Evolutionary conservation across 768 basidiomycete genomes (phyloP).

Genomic region (Phaeolepiota aurea): DNA sequence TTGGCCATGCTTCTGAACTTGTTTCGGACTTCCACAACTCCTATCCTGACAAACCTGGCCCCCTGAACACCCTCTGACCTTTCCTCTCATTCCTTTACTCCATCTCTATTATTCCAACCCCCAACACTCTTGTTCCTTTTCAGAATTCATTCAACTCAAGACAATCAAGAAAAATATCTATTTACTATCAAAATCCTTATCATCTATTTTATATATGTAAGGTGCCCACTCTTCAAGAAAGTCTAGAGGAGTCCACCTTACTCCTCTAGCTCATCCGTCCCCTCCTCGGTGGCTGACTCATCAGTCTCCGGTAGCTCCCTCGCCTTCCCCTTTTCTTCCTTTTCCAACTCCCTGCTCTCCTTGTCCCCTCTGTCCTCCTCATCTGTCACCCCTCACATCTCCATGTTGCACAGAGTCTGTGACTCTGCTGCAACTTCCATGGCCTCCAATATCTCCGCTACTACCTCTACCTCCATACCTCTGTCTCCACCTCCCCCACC

Average conservation of each 20-base stretch:
- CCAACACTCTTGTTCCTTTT: no score
- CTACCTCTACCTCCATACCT: not conserved
- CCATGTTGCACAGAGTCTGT: not conserved
- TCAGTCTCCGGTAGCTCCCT: no score
- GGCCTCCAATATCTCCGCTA: not conserved
- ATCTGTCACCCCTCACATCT: not conserved
- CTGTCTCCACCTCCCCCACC: not conserved
- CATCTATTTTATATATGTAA: not conserved
- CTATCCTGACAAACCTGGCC: slow-evolving; percentile 1
- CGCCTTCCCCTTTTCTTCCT: no score
- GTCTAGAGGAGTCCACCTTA: not conserved
- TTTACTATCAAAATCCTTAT: not conserved
- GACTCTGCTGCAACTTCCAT: not conserved
- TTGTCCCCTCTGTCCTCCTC: not conserved
- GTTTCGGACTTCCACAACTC: not conserved
- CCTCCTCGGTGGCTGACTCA: no score
- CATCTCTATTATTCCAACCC: no score
- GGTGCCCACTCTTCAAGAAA: not conserved
- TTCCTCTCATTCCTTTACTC: not conserved
- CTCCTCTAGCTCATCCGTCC: not conserved
- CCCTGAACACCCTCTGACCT: not conserved
- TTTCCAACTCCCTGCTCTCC: not conserved
- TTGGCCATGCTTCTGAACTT: not conserved
- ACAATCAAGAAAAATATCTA: not conserved
- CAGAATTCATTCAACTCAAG: no score